Evolutionary conservation across 2,329 filamentous ascomycete genomes (phyloP).

Genomic region (Phoma sp.): DNA sequence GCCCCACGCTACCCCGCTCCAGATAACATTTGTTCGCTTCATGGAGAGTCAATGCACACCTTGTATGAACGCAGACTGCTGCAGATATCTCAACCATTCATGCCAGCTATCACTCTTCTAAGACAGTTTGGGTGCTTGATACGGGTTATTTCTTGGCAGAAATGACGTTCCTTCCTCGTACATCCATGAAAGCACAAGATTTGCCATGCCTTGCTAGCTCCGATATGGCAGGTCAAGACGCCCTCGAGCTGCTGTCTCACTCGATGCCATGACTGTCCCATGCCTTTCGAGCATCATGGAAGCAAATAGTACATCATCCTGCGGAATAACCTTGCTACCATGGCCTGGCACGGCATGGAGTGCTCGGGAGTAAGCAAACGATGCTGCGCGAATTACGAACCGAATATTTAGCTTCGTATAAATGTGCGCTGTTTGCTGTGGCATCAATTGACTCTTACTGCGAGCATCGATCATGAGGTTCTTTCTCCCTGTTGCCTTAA

Average conservation of each 20-base stretch:
- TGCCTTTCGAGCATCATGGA: constrained; percentile 12
- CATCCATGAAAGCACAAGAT: constrained; percentile 21
- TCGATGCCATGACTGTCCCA: constrained; percentile 12
- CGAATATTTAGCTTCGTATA: background rate
- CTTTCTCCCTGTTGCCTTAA: constrained; percentile 19
- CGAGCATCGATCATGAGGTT: constrained; percentile 23
- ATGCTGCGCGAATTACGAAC: constrained; percentile 1
- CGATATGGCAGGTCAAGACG: constrained; percentile 32
- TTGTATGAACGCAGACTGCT: background rate
- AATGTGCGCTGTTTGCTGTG: background rate
- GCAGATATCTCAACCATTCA: background rate
- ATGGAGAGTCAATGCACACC: background rate
- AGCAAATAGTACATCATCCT: constrained; percentile 7
- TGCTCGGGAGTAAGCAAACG: background rate
- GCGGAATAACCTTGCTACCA: background rate
- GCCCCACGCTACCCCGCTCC: background rate
- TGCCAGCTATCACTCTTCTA: background rate
- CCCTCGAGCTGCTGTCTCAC: constrained; percentile 13
- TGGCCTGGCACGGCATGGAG: background rate
- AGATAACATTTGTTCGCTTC: background rate
- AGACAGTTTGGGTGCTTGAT: background rate
- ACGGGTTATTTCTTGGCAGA: constrained; percentile 2
- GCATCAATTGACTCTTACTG: background rate
- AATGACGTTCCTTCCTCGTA: constrained; percentile 24
- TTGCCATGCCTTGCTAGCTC: constrained; percentile 31